Conservation (phyloP, 163 green algal species). For the Chlamydomonas reinhardtii region DNA sequence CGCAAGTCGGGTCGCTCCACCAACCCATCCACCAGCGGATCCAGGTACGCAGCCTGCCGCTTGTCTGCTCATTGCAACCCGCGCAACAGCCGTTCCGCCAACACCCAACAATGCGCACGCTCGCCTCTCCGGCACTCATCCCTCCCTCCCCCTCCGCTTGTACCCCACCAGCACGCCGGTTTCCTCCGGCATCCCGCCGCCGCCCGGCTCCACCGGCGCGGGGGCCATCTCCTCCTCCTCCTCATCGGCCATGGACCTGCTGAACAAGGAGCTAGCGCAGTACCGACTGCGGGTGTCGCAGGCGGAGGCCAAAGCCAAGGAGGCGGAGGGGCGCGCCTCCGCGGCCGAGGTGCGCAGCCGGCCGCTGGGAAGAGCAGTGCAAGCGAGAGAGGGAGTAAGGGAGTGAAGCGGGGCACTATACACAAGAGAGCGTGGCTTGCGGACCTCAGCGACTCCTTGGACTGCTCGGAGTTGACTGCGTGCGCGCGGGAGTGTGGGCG, state of each 20-base stretch:
- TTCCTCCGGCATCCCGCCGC: too few relatives aligned
- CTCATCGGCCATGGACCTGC: conserved; percentile 12
- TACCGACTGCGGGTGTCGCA: conserved; percentile 36
- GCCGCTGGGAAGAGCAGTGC: too few relatives aligned
- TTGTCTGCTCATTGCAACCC: not conserved
- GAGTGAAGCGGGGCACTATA: too few relatives aligned
- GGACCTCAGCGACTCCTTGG: too few relatives aligned
- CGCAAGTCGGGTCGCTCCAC: not conserved
- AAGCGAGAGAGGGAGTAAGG: too few relatives aligned
- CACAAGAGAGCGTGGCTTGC: too few relatives aligned
- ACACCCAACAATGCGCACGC: not conserved
- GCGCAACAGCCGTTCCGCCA: too few relatives aligned
- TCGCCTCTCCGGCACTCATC: not conserved
- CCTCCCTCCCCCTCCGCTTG: not conserved
- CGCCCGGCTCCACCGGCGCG: too few relatives aligned
- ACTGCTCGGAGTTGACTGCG: too few relatives aligned
- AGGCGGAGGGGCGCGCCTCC: conserved; percentile 15
- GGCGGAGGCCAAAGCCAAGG: conserved; percentile 20
- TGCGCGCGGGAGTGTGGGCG: too few relatives aligned
- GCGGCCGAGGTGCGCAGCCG: conserved; percentile 3
- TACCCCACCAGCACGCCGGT: not conserved
- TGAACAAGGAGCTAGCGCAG: conserved; percentile 46
- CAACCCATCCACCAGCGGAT: not conserved
- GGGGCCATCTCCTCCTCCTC: not conserved
- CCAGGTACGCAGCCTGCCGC: not conserved